Evolutionary conservation across 805 yeast genomes (phyloP), one percentile per base, ranked within the genome.

Genomic region (Monosporozyma servazzii): DNA sequence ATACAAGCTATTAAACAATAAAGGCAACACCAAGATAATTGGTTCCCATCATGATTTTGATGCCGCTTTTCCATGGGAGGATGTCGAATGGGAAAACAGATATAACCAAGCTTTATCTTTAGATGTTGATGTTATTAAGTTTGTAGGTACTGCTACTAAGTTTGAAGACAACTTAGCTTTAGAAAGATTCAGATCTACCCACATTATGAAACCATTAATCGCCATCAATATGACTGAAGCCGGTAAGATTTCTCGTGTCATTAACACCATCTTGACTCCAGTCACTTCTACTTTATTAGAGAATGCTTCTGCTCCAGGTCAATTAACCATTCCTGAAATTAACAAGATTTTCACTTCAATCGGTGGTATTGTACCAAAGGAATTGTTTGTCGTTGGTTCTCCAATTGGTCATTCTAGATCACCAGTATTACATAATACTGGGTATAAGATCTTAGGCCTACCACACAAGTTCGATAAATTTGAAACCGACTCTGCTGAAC

Each of bases 371-470:
- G 55, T 68, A 7, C 50, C 77, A 18, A 77, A 80, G 69, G 73
- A 79, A 53, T 86, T 82, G 59, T 86, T 77, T 67, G 81, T 90
- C 53, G 84, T 82, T 54, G 98, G 98, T 5, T 70, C 74, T 11
- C 97, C 98, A 48, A 76, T 90, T 51, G 68, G 78, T 8, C 96
- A 90, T 66, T 89, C 98, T 1, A 80, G 88, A 66, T 89, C 97
- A 1, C 99, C 99, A 43, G 71, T 76, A 17, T 75, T 93, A 58
- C 99, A 93, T 70, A 83, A 83, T 61, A 77, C 95, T 2, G 88
- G 85, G 29, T 93, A 84, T 71, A 63, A 78, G 51, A 70, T 75
- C n/a, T 74, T 88, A 53, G 88, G 89, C 5, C 74, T 93, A 59
- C 96, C 96, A 13, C 82, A 89, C 67, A 58, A 62, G 4, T 89